These are phyloP conservation scores for Scutellaria baicalensis DNA, from an alignment of 257 asterid species.

Conservation along the genomic window DNA sequence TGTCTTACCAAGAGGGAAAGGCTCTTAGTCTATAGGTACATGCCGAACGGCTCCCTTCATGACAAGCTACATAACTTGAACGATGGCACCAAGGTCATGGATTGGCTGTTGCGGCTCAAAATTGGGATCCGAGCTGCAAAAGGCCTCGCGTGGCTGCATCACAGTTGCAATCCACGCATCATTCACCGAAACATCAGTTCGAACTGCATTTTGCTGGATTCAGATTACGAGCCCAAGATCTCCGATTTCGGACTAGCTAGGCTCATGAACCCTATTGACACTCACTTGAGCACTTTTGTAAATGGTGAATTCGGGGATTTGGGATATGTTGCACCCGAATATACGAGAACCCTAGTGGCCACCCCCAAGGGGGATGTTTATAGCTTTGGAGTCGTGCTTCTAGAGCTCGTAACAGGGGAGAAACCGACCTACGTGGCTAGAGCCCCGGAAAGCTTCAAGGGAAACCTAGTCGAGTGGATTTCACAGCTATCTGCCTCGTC, in stretches of 20 bases:
- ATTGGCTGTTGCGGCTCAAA: slow-evolving; percentile 61
- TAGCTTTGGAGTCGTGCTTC: slow-evolving; percentile 85
- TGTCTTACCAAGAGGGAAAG: slow-evolving; percentile 55
- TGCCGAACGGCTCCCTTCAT: slow-evolving; percentile 57
- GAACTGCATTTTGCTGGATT: slow-evolving; percentile 50
- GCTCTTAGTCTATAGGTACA: slow-evolving; percentile 51
- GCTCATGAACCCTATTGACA: slow-evolving; percentile 86
- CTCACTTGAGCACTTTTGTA: slow-evolving; percentile 86
- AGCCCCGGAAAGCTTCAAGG: slow-evolving; percentile 72
- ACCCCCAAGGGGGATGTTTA: slow-evolving; percentile 92
- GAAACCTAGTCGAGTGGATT: slow-evolving; percentile 83
- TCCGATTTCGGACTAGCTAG: slow-evolving; percentile 89
- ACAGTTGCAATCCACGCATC: slow-evolving; percentile 64
- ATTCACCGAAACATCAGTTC: slow-evolving; percentile 67
- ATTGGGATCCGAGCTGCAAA: slow-evolving; percentile 51
- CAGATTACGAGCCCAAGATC: slow-evolving; percentile 50
- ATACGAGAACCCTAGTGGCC: slow-evolving; percentile 64
- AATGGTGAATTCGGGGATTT: slow-evolving; percentile 87
- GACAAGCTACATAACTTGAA: slow-evolving; percentile 37
- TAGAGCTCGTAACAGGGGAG: slow-evolving; percentile 76
- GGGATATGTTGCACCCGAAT: slow-evolving; percentile 91
- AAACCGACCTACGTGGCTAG: slow-evolving; percentile 43
- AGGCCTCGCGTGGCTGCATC: slow-evolving; percentile 73
- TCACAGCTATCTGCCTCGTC: slow-evolving; percentile 50
- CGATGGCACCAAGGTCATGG: slow-evolving; percentile 30